A percentile compares a stretch with the other conserved stretches of the same genome.
Conservation (phyloP, 768 basidiomycete genomes). For the Russula abietina region DNA sequence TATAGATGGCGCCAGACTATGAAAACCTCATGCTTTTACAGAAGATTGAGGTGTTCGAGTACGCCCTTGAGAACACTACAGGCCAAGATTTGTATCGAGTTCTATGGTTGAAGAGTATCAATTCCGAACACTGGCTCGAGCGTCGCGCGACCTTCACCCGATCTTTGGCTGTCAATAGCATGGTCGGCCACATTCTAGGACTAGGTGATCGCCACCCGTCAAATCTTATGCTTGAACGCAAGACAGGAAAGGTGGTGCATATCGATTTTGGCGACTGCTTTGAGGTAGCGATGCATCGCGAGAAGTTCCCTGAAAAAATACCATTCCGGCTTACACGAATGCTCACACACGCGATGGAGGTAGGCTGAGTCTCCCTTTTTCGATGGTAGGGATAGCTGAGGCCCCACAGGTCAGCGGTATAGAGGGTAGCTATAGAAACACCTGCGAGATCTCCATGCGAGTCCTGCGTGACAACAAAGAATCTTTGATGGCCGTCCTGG, state of each 20-base stretch:
- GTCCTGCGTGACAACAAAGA: constrained; percentile 96
- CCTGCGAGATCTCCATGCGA: constrained; percentile 96
- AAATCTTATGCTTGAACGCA: constrained; percentile 86
- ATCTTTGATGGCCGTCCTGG: constrained; percentile 97
- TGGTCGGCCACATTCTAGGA: constrained; percentile 97
- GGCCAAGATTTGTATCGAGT: constrained; percentile 97
- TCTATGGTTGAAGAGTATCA: constrained; percentile 90
- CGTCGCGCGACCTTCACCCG: constrained; percentile 93
- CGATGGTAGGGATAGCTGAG: neutral
- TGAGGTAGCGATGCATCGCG: constrained; percentile 94
- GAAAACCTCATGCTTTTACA: constrained; percentile 90
- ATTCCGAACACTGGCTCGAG: constrained; percentile 98
- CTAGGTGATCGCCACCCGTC: constrained; percentile 97
- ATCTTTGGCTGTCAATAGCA: constrained; percentile 92
- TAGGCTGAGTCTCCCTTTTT: constrained; percentile 32
- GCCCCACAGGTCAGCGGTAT: constrained; percentile 83
- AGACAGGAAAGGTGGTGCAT: constrained; percentile 91
- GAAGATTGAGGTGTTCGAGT: constrained; percentile 99
- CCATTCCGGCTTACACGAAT: constrained; percentile 97
- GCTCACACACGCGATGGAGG: constrained; percentile 99
- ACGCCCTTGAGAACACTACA: constrained; percentile 95
- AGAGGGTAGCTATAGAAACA: constrained; percentile 92
- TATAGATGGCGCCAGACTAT: constrained; percentile 98
- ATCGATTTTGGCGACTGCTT: constrained; percentile 99
- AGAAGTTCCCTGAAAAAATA: constrained; percentile 98